Conservation (phyloP, 768 basidiomycete species). For the Russula lepida region DNA sequence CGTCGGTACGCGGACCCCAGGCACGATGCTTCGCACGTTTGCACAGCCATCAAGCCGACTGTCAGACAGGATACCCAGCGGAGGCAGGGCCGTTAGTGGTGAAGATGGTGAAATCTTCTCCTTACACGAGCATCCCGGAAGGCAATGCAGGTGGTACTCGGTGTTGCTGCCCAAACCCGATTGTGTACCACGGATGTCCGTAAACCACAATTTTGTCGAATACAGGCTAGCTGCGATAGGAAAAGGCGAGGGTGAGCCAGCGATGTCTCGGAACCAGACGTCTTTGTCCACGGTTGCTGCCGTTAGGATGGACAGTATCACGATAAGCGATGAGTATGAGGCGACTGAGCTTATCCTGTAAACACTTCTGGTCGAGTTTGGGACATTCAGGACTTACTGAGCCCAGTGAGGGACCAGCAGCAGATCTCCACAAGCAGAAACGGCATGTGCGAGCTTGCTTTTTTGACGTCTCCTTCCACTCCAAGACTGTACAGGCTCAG, state of each 20-base stretch:
- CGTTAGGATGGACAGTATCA: slow-evolving; percentile 9
- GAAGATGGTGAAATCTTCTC: slow-evolving; percentile 19
- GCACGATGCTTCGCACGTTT: slow-evolving; percentile 5
- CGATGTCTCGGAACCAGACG: slow-evolving; percentile 21
- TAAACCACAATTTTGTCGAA: slow-evolving; percentile 2
- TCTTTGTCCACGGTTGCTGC: slow-evolving; percentile 19
- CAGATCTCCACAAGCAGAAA: slow-evolving; percentile 15
- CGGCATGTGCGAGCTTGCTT: not conserved
- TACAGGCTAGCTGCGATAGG: slow-evolving; percentile 11
- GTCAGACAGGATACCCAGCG: slow-evolving; percentile 2
- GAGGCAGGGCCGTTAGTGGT: slow-evolving; percentile 11
- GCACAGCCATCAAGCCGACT: not conserved
- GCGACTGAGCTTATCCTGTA: slow-evolving; percentile 3
- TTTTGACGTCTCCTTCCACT: not conserved
- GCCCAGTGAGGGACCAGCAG: slow-evolving; percentile 16
- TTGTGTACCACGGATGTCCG: not conserved
- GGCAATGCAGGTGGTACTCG: slow-evolving; percentile 5
- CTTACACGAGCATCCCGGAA: slow-evolving; percentile 17
- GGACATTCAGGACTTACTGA: slow-evolving; percentile 6
- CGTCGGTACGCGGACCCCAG: slow-evolving; percentile 19
- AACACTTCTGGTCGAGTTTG: not conserved
- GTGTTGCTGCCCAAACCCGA: not conserved
- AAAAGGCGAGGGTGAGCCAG: slow-evolving; percentile 21
- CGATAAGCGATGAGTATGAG: slow-evolving; percentile 10
- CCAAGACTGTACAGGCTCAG: slow-evolving; percentile 16